Base-by-base conservation (phyloP, 495 filamentous ascomycete genomes). In the Hyaloscypha finlandica region DNA sequence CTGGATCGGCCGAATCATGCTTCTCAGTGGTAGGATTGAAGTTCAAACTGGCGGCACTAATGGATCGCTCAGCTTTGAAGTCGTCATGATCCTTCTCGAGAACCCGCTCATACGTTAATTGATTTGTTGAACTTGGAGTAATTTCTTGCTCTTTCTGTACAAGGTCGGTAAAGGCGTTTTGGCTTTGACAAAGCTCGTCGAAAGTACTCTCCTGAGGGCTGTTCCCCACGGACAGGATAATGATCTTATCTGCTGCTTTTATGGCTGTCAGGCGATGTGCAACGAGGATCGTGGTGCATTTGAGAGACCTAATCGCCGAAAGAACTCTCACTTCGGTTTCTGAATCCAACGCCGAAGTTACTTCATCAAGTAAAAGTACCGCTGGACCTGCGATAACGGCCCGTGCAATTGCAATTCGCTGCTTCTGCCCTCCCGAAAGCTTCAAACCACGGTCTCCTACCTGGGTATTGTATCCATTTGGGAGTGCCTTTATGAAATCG, bases 401-500 rank as follows among this genome's bases (percentile, higher is more conserved):
- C 48, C 83, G 74, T n/a, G 83, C 83, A 37, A 90, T 81, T 2
- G 88, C 84, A 6, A 92, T 73, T 32, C 89, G 76, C 68, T 91
- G 89, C 20, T 81, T 81, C 64, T 92, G 84, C 0, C 85, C 85
- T 39, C 85, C 85, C 22, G 78, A 82, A 8, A 87, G 74, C 35
- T 80, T 68, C n/a, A 77, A 75, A 16, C 81, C 81, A 35, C 74
- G 75, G 1, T 79, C 75, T 3, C 84, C 83, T 30, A 85, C 81
- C 0, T 72, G 64, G 0, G 83, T 86, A 39, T 78, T 74, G 65
- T 80, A 81, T 8, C 81, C 82, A 16, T 78, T 74, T n/a, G 70
- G 77, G 8, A 82, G 74, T 1, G 70, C 64, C 4, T 71, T 33
- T 37, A 83, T 82, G 64, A 81, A 87, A 54, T 74, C 68, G 53